Base-by-base conservation (phyloP, 352 stramenopile species). In the Globisporangium recalcitrans region DNA sequence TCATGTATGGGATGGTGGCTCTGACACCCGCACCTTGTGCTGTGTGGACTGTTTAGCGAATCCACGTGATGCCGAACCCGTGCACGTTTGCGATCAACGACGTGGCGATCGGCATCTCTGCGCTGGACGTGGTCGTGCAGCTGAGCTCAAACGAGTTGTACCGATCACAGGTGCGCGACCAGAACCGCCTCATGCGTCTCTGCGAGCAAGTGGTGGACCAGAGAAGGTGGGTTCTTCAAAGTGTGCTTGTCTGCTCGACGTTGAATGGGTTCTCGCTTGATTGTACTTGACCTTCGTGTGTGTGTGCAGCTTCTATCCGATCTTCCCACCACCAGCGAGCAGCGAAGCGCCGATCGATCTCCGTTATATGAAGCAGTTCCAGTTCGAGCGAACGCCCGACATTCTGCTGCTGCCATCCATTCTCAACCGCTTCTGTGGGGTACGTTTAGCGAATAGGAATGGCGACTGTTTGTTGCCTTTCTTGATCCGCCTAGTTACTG, bases 31-130 rank as follows among this genome's bases (percentile, higher is more conserved):
- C n/a, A n/a, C n/a, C n/a, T 51, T 11, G 2, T 59, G n/a, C n/a
- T 51, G 6, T 44, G 8, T n/a, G 4, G 16, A n/a, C n/a, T n/a
- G n/a, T n/a, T 21, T 61, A 91, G 74, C 85, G 96, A 22, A 84
- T 99, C 7, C 91, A 98, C 68, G 94, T 96, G 65, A 88, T 98
- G 67, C 87, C 96, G 1, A 99, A 99, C 68, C 97, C 97, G 8
- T 97, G 85, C 62, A 98, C 93, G 22, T 94, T 99, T 52, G 80
- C 84, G 54, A 91, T 99, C 62, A 98, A 99, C 68, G 96, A 93
- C 53, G 67, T 98, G 14, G 75, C 97, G 14, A 88, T 99, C 59
- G 95, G 92, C 47, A 82, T 97, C 31, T 97, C 93, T 8, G 87
- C 92, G 0, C 90, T 95, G 16, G 97, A 99, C 73, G 77, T 97